Evolutionary conservation across 1,139 yeast genomes (phyloP), one percentile per base, ranked within the genome.

Genomic region (Lodderomyces theae): DNA sequence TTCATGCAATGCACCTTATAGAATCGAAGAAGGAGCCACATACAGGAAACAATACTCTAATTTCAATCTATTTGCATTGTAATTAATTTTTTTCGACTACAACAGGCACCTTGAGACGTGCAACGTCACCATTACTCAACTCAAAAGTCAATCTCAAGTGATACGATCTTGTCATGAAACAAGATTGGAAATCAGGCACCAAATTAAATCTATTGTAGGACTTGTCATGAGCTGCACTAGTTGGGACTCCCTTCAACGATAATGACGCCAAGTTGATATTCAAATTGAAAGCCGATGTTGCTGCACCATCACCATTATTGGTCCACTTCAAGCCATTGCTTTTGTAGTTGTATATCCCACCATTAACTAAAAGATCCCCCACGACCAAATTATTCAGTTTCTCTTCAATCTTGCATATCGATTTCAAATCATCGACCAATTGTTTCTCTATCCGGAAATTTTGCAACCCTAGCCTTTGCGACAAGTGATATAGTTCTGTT

Each of bases 161-260:
- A 47, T 70, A 70, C 12, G 68, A 40, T 38, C 76, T 50, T 1
- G 64, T 56, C 47, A 68, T 42, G 39, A 59, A 53, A 44, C 75
- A 70, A 9, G 59, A 51, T 48, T 70, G 75, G 51, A 70, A 70
- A 39, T 61, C 63, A 1, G 76, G 75, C 2, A 66, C 63, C 21
- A 70, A 55, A 24, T 63, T 60, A 41, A 64, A 58, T 2, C 40
- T 30, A 33, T 56, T 51, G 36, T 42, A 50, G 1, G 51, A 44
- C 9, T 35, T 31, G 5, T 34, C 17, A 29, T 40, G 8, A n/a
- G 8, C 4, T 15, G 4, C 19, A 36, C 28, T 28, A 5, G 24
- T 19, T 3, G 25, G 35, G 5, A n/a, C 4, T 15, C 51, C 47
- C 37, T 49, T 51, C 23, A 46, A 21, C 2, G 30, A 13, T 26